Conservation (phyloP, 768 basidiomycete species). For the Agrocybe pediades region DNA sequence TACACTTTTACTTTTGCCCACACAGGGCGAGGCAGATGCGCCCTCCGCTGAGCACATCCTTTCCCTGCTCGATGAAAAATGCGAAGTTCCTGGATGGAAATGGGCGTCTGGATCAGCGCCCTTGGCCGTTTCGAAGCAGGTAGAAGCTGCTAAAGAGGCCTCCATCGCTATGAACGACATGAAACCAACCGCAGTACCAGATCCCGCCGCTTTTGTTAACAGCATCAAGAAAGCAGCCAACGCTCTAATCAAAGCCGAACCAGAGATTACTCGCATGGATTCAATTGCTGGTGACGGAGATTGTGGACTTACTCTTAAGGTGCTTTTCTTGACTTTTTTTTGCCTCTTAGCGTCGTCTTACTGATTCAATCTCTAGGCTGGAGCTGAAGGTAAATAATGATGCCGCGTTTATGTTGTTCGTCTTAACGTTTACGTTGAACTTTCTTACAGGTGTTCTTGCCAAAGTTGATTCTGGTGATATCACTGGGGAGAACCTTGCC, state of each 20-base stretch:
- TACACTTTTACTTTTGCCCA: slow-evolving; percentile 76
- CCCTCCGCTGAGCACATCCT: slow-evolving; percentile 49
- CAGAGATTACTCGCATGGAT: slow-evolving; percentile 91
- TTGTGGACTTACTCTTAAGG: slow-evolving; percentile 56
- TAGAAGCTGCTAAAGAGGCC: slow-evolving; percentile 4
- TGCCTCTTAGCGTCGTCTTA: neutral
- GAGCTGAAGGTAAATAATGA: slow-evolving; percentile 58
- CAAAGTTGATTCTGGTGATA: slow-evolving; percentile 52
- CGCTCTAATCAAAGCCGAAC: slow-evolving; percentile 75
- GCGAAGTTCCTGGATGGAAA: slow-evolving; percentile 83
- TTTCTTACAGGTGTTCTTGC: slow-evolving; percentile 54
- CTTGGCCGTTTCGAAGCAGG: slow-evolving; percentile 15
- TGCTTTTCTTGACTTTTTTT: slow-evolving; percentile 11
- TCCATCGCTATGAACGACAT: slow-evolving; percentile 2
- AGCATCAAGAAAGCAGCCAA: slow-evolving; percentile 62
- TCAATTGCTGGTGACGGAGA: slow-evolving; percentile 90
- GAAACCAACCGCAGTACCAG: slow-evolving; percentile 19
- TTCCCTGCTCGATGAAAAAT: slow-evolving; percentile 67
- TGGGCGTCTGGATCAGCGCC: slow-evolving; percentile 62
- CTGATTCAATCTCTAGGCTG: slow-evolving; percentile 41
- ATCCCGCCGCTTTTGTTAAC: slow-evolving; percentile 52
- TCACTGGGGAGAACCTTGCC: slow-evolving; percentile 67
- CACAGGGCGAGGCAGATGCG: slow-evolving; percentile 34
- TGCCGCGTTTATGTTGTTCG: neutral
- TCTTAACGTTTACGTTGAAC: neutral